Evolutionary conservation across 2,329 filamentous ascomycete genomes (phyloP).

Genomic region (Diplodia corticola): DNA sequence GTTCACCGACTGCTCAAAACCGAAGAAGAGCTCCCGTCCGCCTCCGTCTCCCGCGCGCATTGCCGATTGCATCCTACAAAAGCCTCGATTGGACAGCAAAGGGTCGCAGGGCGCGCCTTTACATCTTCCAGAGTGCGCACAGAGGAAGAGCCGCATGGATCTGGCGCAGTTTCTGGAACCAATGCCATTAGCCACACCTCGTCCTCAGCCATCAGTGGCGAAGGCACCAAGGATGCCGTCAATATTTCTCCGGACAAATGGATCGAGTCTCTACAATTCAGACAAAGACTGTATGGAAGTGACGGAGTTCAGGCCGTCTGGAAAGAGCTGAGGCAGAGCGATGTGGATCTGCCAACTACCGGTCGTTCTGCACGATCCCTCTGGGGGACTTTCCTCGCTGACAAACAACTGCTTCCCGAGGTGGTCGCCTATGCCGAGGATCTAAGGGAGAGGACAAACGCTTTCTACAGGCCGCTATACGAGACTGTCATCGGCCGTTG

Average conservation of each 20-base stretch:
- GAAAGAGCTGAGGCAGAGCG: conserved; percentile 39
- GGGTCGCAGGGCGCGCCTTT: too few relatives aligned
- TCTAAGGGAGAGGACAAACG: conserved; percentile 42
- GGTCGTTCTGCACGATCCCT: conserved; percentile 44
- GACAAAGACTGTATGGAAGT: conserved; percentile 3
- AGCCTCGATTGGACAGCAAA: background rate
- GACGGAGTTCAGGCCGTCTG: conserved; percentile 35
- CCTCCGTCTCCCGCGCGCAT: background rate
- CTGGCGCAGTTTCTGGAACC: background rate
- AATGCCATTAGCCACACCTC: background rate
- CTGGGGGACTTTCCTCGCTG: conserved; percentile 49
- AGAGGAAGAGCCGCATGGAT: background rate
- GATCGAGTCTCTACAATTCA: background rate
- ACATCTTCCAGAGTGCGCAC: background rate
- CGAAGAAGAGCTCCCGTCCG: background rate
- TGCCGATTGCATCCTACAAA: background rate
- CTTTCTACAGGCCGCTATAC: conserved; percentile 45
- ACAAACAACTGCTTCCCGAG: conserved; percentile 37
- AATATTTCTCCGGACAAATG: background rate
- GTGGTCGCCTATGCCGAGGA: conserved; percentile 45
- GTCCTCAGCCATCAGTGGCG: background rate
- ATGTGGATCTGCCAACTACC: conserved; percentile 43
- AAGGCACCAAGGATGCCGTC: background rate
- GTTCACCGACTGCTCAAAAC: conserved; percentile 34
- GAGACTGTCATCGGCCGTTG: conserved; percentile 45